A percentile compares a stretch with the other conserved stretches of the same genome.
Evolutionary conservation across 139 green algal species (phyloP).

Genomic region (Volvox reticuliferus): DNA sequence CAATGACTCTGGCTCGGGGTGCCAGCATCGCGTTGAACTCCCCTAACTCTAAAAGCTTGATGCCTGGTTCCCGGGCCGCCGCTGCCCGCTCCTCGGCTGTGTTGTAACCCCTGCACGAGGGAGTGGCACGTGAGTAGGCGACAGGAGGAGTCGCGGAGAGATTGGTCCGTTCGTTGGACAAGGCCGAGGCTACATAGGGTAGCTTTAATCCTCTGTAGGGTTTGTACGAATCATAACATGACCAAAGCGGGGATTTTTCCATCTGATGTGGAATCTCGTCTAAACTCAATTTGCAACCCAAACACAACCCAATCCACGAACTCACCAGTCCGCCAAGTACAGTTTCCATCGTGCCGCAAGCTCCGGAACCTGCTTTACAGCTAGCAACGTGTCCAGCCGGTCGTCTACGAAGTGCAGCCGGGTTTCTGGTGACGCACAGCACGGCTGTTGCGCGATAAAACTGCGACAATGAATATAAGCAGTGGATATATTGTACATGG

Average conservation of each 20-base stretch:
- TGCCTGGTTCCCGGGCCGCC: conserved; percentile 50
- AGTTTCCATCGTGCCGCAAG: conserved; percentile 59
- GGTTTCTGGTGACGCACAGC: background rate
- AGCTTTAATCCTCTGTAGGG: too few species aligned
- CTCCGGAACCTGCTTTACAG: conserved; percentile 55
- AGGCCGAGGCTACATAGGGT: too few species aligned
- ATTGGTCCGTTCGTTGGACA: too few species aligned
- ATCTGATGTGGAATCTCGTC: too few species aligned
- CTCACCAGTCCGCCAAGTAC: conserved; percentile 76
- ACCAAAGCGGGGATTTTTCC: too few species aligned
- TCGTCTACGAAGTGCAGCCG: conserved; percentile 86
- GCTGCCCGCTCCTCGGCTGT: conserved; percentile 59
- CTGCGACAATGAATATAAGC: background rate
- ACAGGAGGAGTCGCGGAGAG: too few species aligned
- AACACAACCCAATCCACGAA: background rate
- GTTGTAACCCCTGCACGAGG: conserved; percentile 67
- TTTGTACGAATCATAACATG: too few species aligned
- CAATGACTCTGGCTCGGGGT: background rate
- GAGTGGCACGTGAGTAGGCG: too few species aligned
- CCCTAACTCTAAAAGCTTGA: conserved; percentile 57
- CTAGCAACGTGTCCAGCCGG: conserved; percentile 77
- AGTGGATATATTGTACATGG: too few species aligned
- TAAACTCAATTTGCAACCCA: too few species aligned
- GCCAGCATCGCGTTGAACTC: conserved; percentile 71
- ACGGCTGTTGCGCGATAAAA: background rate